A percentile compares a stretch with the other conserved stretches of the same genome.
phyloP scores from a whole-genome alignment of 2,329 filamentous ascomycete genomes.

The Thielaviopsis ethacetica region DNA sequence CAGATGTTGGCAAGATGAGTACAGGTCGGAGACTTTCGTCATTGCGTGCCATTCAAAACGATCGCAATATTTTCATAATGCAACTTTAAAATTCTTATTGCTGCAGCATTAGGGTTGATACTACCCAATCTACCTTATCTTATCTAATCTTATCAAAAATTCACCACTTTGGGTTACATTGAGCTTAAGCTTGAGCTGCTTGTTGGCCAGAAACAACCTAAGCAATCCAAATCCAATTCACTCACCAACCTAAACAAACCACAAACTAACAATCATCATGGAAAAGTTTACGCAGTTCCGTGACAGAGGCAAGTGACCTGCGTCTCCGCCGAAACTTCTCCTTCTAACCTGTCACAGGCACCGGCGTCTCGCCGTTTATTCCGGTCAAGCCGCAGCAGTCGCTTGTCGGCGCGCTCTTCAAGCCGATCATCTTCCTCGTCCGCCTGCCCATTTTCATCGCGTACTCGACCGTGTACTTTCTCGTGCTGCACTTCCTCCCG shows the following conservation, averaged over 20 bases:
- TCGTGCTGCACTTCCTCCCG: conserved; percentile 69
- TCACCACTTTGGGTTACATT: background rate
- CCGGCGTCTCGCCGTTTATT: conserved; percentile 91
- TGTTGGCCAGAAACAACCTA: background rate
- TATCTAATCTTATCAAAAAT: background rate
- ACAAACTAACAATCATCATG: conserved; percentile 34
- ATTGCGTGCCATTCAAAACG: background rate
- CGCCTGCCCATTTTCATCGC: conserved; percentile 64
- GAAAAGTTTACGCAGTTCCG: conserved; percentile 91
- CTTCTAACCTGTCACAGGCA: conserved; percentile 41
- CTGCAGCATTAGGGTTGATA: background rate
- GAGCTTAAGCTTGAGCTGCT: background rate
- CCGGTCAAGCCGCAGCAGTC: conserved; percentile 51
- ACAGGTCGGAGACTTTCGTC: background rate
- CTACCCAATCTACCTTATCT: background rate
- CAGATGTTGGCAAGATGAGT: too few species aligned
- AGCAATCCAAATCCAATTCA: background rate
- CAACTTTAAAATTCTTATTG: background rate
- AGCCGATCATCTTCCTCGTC: conserved; percentile 59
- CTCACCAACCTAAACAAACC: background rate
- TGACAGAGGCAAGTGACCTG: conserved; percentile 52
- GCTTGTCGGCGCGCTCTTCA: conserved; percentile 44
- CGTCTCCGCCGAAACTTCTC: background rate
- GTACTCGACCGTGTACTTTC: conserved; percentile 55
- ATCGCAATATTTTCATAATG: too few species aligned